Percentiles rank a stretch among this genome's conserved stretches.
Conservation (phyloP, 495 filamentous ascomycete species). For the Amniculicola lignicola region DNA sequence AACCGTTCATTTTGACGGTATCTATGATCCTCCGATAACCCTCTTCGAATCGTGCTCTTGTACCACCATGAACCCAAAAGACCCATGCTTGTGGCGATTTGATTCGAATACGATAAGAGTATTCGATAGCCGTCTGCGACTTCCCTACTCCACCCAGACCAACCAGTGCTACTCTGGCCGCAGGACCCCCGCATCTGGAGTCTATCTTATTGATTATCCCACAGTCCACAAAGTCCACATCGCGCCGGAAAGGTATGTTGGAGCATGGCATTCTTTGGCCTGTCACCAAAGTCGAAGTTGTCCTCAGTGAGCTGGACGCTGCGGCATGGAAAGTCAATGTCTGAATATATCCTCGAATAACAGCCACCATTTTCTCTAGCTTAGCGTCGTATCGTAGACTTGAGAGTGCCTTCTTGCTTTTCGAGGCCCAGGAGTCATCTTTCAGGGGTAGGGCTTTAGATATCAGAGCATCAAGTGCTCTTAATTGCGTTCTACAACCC, state of each 20-base stretch:
- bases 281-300: too few relatives aligned
- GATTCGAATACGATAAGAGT: conserved; percentile 8
- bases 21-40: conserved; percentile 4
- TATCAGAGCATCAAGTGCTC: conserved; percentile 7
- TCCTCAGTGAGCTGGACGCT: too few relatives aligned
- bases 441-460: conserved; percentile 1
- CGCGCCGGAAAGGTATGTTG: conserved; percentile 41
- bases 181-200: conserved; percentile 26
- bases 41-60: conserved; percentile 3
- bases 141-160: conserved; percentile 50
- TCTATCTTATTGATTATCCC: conserved; percentile 41
- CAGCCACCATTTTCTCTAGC: conserved; percentile 10
- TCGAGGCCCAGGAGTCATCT: conserved; percentile 4
- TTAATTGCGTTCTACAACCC: conserved; percentile 11
- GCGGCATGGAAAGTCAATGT: conserved; percentile 16
- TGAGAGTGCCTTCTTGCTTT: conserved; percentile 4
- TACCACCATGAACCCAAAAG: conserved; percentile 18
- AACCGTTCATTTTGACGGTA: background rate
- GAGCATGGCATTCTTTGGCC: conserved; percentile 31
- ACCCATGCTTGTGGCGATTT: conserved; percentile 16
- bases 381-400: conserved; percentile 17
- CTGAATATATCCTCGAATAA: conserved; percentile 8
- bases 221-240: conserved; percentile 47
- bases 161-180: conserved; percentile 30
- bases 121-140: conserved; percentile 19